Base-by-base conservation (phyloP, 192 early-diverging fungal genomes). In the Coemansia sp. region DNA sequence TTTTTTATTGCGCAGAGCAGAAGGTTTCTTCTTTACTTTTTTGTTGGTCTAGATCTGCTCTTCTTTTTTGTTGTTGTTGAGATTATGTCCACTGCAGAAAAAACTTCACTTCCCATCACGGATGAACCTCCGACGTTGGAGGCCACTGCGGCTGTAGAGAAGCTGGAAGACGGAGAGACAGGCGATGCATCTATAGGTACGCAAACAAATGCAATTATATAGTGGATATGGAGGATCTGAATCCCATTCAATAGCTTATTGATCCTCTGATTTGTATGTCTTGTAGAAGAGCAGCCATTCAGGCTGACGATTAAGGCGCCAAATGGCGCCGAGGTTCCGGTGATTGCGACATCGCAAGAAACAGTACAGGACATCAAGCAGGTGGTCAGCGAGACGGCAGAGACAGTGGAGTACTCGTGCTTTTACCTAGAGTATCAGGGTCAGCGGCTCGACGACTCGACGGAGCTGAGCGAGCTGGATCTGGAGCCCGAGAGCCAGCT, bases 281-380 rank as follows among this genome's bases (percentile, higher is more conserved):
- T 50, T 36, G 60, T 69, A 69, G 78, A 81, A 50, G 78, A 81
- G 25, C 64, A 57, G 47, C 57, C 75, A 21, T 78, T 66, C 51
- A 69, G 53, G 54, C 66, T 74, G 26, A 74, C 59, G 11, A 68
- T 82, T 60, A 73, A 71, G 50, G 69, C 78, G 22, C 78, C 78
- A 14, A 81, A 81, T 36, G 78, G 78, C 11, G 59, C 66, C 7
- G 21, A 37, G 9, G 64, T 81, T 4, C 67, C 73, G 17, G 52
- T 81, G 40, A 34, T 75, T 6, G 88, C 86, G 5, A 88, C 85
- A 25, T 77, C 89, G 53, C 82, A 83, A 49, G 91, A 92, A 66
- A 82, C 90, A 4, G 83, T 98, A 48, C 89, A 90, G 59, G 94
- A 96, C 62, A 85, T 98, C 60, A 90, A 90, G 58, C 89, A 93